Conservation (phyloP, 1,284 basidiomycete genomes). For the Irpex sp. region DNA sequence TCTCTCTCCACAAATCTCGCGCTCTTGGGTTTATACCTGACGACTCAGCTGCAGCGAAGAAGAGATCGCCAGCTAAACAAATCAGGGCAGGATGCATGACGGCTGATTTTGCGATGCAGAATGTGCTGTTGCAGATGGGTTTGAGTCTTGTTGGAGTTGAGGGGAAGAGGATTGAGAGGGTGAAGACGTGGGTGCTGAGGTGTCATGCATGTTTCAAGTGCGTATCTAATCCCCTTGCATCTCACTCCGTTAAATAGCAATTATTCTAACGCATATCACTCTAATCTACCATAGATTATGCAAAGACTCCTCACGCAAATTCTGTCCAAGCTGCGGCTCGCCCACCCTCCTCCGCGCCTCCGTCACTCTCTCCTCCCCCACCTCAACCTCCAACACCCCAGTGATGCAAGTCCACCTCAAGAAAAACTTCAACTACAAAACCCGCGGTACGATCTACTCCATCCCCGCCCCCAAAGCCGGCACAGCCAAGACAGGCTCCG, state of each 20-base stretch:
- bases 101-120: conserved; percentile 99
- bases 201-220: conserved; percentile 99
- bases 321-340: conserved; percentile 97
- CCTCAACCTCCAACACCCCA: conserved; percentile 53
- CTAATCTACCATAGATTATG: conserved; percentile 65
- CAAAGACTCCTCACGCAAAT: conserved; percentile 93
- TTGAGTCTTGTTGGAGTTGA: conserved; percentile 89
- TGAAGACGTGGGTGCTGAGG: conserved; percentile 94
- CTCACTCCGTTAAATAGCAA: neutral
- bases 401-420: conserved; percentile 87
- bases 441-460: conserved; percentile 90
- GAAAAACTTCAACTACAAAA: conserved; percentile 91
- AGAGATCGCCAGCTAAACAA: conserved; percentile 33
- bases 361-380: conserved; percentile 77
- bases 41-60: conserved; percentile 29
- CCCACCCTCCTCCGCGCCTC: conserved; percentile 89
- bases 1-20: conserved; percentile 83
- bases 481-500: conserved; percentile 77
- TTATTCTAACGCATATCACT: neutral
- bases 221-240: conserved; percentile 26
- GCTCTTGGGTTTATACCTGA: conserved; percentile 77
- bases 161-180: conserved; percentile 85
- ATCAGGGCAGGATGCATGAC: conserved; percentile 89
- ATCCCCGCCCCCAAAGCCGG: conserved; percentile 92
- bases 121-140: conserved; percentile 95